Evolutionary conservation across 257 asterid genomes (phyloP), one percentile per base, ranked within the genome.

Genomic region (Solanum bulbocastanum): DNA sequence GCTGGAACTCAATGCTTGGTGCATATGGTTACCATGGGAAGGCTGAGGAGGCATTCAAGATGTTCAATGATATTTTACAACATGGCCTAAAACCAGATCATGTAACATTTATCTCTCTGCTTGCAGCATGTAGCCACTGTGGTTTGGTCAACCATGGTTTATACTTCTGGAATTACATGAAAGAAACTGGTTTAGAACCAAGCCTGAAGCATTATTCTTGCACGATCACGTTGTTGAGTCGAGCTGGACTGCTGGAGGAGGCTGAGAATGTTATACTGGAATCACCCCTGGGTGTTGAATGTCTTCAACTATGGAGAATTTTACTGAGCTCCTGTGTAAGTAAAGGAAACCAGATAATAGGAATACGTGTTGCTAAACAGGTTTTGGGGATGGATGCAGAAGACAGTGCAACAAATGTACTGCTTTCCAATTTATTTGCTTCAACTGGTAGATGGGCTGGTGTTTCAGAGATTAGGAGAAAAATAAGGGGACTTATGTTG

Each of bases 181-280:
- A 90, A 90, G 98, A 83, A 46, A 87, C 9, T 11, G 88, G 91
- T 37, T 27, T 92, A 33, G 83, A 60, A 81, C 94, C 96, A 4
- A 98, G 98, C n/a, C 93, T 93, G 0, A 95, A 94, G 91, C 98
- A 95, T 89, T 96, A 93, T 86, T 94, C 97, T 25, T 95, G 98
- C 92, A 90, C 94, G 93, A 93, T 93, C 88, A 92, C 93, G 62
- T 65, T 92, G 92, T 89, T 96, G 83, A 92, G 98, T 90, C 92
- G 96, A 85, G 98, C 92, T 40, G 98, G 97, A 42, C 49, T 92
- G 37, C 90, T 93, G 89, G 92, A 93, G 90, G 98, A 94, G 87
- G 98, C 98, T 8, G 98, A 94, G 90, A 90, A 88, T 69, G 78
- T 94, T 87, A 94, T 95, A 42, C 71, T 68, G 8, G 93, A 91